Conservation (phyloP, 805 yeast species). For the Kazachstania bromeliacearum region DNA sequence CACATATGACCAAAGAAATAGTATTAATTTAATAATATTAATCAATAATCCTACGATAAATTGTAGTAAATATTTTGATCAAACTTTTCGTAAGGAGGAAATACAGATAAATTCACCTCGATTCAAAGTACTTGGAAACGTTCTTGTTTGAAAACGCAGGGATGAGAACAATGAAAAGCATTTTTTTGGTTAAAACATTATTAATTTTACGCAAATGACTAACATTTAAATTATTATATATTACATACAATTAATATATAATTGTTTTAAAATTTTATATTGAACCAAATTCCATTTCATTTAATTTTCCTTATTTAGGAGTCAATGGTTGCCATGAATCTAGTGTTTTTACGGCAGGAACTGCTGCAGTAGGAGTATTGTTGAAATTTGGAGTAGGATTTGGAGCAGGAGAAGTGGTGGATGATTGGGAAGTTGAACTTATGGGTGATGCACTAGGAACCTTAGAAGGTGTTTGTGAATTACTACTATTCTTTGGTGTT, state of each 20-base stretch:
- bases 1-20: too few species aligned
- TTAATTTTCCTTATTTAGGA: slow-evolving; percentile 7
- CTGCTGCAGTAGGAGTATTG: neutral
- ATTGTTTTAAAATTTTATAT: neutral
- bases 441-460: neutral
- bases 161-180: too few species aligned
- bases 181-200: too few species aligned
- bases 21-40: too few species aligned
- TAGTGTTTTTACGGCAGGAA: slow-evolving; percentile 3
- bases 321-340: slow-evolving; percentile 15
- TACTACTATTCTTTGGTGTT: slow-evolving; percentile 25
- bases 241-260: neutral
- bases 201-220: neutral
- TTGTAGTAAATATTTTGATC: too few species aligned
- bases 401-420: neutral
- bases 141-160: too few species aligned
- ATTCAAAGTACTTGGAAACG: too few species aligned
- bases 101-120: too few species aligned
- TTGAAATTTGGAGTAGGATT: neutral
- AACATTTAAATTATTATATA: neutral
- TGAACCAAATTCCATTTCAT: neutral
- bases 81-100: too few species aligned
- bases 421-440: neutral
- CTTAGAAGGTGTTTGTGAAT: slow-evolving; percentile 2
- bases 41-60: too few species aligned